phyloP scores from a whole-genome alignment of 2,329 filamentous ascomycete species.

The Calycina herbarum region DNA sequence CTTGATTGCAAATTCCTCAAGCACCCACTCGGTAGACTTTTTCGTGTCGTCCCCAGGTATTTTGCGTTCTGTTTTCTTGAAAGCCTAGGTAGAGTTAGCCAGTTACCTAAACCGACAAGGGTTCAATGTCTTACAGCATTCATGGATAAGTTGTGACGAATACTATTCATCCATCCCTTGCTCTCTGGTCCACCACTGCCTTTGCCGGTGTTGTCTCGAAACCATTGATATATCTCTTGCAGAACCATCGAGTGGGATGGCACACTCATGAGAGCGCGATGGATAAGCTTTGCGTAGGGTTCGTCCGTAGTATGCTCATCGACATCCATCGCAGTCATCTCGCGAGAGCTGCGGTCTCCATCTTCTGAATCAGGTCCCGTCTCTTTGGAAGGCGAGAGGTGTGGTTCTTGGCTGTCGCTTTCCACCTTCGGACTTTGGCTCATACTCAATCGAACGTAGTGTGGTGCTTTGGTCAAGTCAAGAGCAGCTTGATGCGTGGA shows the following conservation, averaged over 20 bases:
- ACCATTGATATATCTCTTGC: conserved; percentile 90
- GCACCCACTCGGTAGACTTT: conserved; percentile 74
- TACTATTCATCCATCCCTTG: conserved; percentile 93
- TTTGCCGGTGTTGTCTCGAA: conserved; percentile 77
- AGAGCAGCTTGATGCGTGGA: conserved; percentile 7
- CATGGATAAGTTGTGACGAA: conserved; percentile 95
- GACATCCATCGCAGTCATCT: conserved; percentile 32
- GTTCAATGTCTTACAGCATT: conserved; percentile 69
- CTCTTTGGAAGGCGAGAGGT: background rate
- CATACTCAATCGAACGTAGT: conserved; percentile 24
- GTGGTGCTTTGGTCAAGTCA: conserved; percentile 19
- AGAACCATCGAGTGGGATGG: conserved; percentile 71
- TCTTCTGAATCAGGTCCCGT: conserved; percentile 30
- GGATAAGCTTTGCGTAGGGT: conserved; percentile 83
- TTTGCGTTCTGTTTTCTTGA: conserved; percentile 51
- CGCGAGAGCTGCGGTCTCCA: conserved; percentile 28
- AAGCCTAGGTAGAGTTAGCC: conserved; percentile 44
- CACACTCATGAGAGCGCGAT: conserved; percentile 68
- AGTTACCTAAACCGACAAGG: conserved; percentile 1
- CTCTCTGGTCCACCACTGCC: conserved; percentile 48
- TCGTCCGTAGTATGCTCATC: conserved; percentile 45
- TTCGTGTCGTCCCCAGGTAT: conserved; percentile 52
- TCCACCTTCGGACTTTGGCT: conserved; percentile 27
- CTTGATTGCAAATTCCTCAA: conserved; percentile 67
- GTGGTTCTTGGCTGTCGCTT: conserved; percentile 5